Evolutionary conservation across 257 asterid species (phyloP).

Genomic region (Solanum gandarillasii): DNA sequence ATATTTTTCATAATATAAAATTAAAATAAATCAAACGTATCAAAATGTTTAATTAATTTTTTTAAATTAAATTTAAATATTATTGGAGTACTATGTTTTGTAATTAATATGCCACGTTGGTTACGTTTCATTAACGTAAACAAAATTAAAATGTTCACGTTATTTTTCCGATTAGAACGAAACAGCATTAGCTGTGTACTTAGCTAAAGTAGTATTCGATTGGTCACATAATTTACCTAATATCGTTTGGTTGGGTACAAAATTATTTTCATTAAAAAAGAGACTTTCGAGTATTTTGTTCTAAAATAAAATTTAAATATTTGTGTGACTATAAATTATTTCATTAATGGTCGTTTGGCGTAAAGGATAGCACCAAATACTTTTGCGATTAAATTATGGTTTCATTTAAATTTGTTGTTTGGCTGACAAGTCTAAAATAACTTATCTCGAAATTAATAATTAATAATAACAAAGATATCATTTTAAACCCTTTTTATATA

Average conservation of each 20-base stretch:
- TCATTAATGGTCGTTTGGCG: rapidly evolving
- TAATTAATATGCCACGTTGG: neutral
- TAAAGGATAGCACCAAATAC: neutral
- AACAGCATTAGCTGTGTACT: neutral
- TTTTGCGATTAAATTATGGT: neutral
- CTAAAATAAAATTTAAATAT: no score
- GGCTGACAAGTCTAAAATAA: no score
- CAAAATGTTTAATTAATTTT: no score
- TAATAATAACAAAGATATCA: no score
- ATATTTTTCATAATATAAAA: no score
- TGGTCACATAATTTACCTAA: neutral
- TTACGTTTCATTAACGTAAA: neutral
- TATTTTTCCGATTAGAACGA: neutral
- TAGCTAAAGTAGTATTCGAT: neutral
- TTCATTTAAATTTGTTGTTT: no score
- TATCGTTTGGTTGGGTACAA: no score
- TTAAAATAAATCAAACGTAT: no score
- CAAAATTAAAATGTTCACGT: neutral
- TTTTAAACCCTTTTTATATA: no score
- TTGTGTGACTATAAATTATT: neutral
- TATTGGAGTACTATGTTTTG: neutral
- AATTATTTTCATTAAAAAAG: no score
- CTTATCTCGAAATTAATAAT: neutral
- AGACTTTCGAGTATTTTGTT: no score
- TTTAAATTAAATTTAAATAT: no score